Conservation (phyloP, 495 filamentous ascomycete genomes). For the Pyronema domesticum region DNA sequence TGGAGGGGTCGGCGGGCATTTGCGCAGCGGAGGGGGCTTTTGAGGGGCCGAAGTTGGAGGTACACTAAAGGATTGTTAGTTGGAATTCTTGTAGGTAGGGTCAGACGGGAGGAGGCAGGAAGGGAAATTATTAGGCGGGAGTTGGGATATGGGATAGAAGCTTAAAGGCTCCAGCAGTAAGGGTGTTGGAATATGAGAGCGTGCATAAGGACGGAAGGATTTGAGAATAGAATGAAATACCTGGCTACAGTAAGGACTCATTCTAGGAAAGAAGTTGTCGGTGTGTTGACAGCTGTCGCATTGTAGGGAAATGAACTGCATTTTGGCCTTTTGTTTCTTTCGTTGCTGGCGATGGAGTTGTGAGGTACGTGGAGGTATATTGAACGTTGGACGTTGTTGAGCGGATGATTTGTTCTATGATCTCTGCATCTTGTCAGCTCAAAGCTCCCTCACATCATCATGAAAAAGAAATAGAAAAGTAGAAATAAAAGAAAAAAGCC, state of each 20-base stretch:
- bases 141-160: too few species aligned
- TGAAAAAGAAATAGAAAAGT: too few species aligned
- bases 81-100: not conserved
- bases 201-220: too few species aligned
- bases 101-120: not conserved
- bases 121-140: too few species aligned
- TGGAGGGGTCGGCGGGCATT: not conserved
- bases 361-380: too few species aligned
- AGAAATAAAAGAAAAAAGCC: too few species aligned
- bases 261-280: slow-evolving; percentile 21
- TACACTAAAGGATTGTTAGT: slow-evolving; percentile 11
- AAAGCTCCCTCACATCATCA: too few species aligned
- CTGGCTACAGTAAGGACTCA: slow-evolving; percentile 21
- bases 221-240: not conserved
- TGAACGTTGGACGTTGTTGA: too few species aligned
- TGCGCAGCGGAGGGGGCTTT: slow-evolving; percentile 9
- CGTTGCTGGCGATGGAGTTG: too few species aligned
- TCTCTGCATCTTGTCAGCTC: too few species aligned
- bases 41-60: slow-evolving; percentile 16
- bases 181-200: not conserved
- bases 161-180: too few species aligned
- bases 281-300: slow-evolving; percentile 22
- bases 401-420: too few species aligned
- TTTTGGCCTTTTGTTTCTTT: not conserved
- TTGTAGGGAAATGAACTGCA: slow-evolving; percentile 19